Conservation (phyloP, 768 basidiomycete species). For the Amanita phalloides region DNA sequence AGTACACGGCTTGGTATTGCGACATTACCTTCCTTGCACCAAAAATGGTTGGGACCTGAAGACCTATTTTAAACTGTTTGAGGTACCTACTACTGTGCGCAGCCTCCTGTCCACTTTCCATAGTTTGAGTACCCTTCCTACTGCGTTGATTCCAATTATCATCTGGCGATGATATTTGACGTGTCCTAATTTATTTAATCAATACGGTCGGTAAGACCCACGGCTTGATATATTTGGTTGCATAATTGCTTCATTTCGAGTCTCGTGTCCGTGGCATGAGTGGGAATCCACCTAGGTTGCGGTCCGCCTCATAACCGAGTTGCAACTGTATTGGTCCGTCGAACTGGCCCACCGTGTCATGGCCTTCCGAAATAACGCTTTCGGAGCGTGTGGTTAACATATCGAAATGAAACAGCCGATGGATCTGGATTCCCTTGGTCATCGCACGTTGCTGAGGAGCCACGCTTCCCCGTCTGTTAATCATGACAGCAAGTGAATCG, state of each 20-base stretch:
- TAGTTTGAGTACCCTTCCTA: background rate
- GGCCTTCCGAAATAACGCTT: background rate
- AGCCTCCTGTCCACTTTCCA: background rate
- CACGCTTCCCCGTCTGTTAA: background rate
- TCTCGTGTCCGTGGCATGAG: background rate
- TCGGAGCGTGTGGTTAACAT: background rate
- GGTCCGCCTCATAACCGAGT: background rate
- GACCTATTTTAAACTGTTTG: background rate
- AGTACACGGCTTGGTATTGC: background rate
- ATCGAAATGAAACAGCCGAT: background rate
- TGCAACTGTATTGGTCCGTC: background rate
- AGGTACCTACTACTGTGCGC: background rate
- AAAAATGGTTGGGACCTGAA: background rate
- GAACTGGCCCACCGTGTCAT: background rate
- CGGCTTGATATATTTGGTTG: too few species aligned
- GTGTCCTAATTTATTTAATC: background rate
- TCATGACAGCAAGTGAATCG: background rate
- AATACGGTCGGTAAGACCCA: background rate
- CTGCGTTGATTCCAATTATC: background rate
- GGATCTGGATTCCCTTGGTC: background rate
- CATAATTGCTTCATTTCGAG: background rate
- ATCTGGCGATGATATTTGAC: background rate
- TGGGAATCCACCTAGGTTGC: background rate
- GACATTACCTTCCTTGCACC: background rate
- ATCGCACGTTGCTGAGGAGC: background rate